A percentile compares a stretch with the other conserved stretches of the same genome.
phyloP scores from a whole-genome alignment of 331 rosid species.

The Malus hybrid region DNA sequence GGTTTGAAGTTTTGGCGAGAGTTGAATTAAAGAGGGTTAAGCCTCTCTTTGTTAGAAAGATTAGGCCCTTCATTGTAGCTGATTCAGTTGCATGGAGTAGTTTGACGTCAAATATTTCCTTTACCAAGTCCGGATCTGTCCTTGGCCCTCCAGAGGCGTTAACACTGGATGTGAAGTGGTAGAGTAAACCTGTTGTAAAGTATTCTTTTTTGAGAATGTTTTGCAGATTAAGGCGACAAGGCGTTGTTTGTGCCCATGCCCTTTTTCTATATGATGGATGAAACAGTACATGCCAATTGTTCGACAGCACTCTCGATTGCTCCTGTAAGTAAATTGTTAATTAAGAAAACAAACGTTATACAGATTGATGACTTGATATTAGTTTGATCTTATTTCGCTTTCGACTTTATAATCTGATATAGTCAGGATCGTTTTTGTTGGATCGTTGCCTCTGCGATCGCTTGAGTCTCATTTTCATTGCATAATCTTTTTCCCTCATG shows the following conservation, averaged over 20 bases:
- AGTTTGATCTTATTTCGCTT: background rate
- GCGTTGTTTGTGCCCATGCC: background rate
- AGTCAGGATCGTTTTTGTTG: too few relatives aligned
- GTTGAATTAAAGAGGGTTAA: conserved; percentile 47
- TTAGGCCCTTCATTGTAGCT: conserved; percentile 46
- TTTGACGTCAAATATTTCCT: conserved; percentile 76
- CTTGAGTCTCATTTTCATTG: too few relatives aligned
- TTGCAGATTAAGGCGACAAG: conserved; percentile 7
- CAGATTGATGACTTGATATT: background rate
- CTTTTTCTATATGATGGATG: background rate
- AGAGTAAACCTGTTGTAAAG: conserved; percentile 32
- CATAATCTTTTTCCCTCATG: too few relatives aligned
- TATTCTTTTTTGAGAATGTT: background rate
- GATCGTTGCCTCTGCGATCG: too few relatives aligned
- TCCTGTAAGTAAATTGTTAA: background rate
- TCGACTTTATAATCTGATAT: background rate
- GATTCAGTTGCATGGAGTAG: conserved; percentile 66
- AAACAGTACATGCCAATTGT: conserved; percentile 15
- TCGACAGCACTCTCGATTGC: conserved; percentile 1
- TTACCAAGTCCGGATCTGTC: conserved; percentile 58
- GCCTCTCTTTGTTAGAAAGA: conserved; percentile 49
- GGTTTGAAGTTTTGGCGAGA: conserved; percentile 62
- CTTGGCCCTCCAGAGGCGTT: conserved; percentile 78
- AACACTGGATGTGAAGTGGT: conserved; percentile 89
- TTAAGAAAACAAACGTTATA: background rate